Evolutionary conservation across 2,329 filamentous ascomycete species (phyloP).

Genomic region (Bimuria novae-zelandiae): DNA sequence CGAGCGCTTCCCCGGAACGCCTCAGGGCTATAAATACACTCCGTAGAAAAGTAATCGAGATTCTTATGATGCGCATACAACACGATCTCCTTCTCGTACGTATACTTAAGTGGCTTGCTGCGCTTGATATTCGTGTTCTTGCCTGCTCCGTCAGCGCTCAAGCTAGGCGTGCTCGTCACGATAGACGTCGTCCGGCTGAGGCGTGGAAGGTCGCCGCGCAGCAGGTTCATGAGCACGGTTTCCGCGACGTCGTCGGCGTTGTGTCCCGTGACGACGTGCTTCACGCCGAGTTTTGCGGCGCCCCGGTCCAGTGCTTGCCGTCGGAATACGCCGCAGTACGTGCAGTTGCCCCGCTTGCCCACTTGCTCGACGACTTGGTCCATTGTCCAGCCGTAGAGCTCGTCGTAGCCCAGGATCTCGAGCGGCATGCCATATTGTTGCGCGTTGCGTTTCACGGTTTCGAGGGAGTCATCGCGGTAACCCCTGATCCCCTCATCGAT

Average conservation of each 20-base stretch:
- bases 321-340: constrained; percentile 95
- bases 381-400: constrained; percentile 99
- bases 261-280: constrained; percentile 94
- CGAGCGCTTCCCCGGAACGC: constrained; percentile 92
- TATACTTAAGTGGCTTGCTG: constrained; percentile 96
- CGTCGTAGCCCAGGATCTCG: constrained; percentile 88
- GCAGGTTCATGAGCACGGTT: constrained; percentile 95
- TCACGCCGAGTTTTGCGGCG: constrained; percentile 82
- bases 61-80: constrained; percentile 97
- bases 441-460: constrained; percentile 95
- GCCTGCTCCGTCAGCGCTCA: constrained; percentile 61
- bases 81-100: constrained; percentile 98
- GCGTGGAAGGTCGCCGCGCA: constrained; percentile 86
- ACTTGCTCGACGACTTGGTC: constrained; percentile 96
- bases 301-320: constrained; percentile 92
- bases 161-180: constrained; percentile 62
- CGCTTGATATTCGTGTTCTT: constrained; percentile 83
- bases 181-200: constrained; percentile 89
- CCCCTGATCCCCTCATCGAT: constrained; percentile 98
- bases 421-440: constrained; percentile 88
- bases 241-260: constrained; percentile 98
- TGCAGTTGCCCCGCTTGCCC: constrained; percentile 98
- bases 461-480: constrained; percentile 92
- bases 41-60: constrained; percentile 96
- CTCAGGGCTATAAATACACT: constrained; percentile 98